Base-by-base conservation (phyloP, 306 rosid species). In the Corylus heterophylla region DNA sequence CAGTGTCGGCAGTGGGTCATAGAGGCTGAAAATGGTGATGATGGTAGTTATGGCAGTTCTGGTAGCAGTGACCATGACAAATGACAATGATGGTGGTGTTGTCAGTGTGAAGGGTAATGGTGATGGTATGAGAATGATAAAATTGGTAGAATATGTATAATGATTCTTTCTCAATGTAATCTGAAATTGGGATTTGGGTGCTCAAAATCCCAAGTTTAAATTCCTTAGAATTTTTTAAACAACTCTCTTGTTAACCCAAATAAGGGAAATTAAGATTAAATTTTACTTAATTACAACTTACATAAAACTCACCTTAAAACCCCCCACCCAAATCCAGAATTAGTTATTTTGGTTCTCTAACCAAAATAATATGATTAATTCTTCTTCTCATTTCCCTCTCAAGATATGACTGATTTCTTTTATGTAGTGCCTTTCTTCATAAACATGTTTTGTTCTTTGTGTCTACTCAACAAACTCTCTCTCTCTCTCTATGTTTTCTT, bases 401-500 rank as follows among this genome's bases (percentile, higher is more conserved):
- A 66, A 45, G 16, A 8, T 17, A 35, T 66, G 50, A 39, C 49
- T 66, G 49, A 18, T 37, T 39, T 66, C 20, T 42, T 37, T 25
- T 17, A 18, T 18, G 72, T 35, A 8, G 29, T 22, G 12, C 25
- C 72, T 68, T 64, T 42, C 51, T 68, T 68, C 25, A 42, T 42
- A 29, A 39, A 68, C 27, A 18, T n/a, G 66, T 68, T 64, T 44
- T 44, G 10, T 17, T 3, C 29, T 67, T 39, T 13, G 16, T 67
- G 14, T 68, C 51, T n/a, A 4, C 50, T 68, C 72, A 17, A 69
- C 76, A 70, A 74, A 71, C 10, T 49, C 66, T 61, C n/a, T 44
- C 52, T 72, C 74, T 73, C 69, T 76, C 35, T 12, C 3, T 62
- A 13, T 12, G 50, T 49, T 54, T 1, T 5, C 18, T 27, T 39